These are phyloP conservation scores for Castanospermum australe DNA, from an alignment of 306 rosid species.

Conservation along the genomic window DNA sequence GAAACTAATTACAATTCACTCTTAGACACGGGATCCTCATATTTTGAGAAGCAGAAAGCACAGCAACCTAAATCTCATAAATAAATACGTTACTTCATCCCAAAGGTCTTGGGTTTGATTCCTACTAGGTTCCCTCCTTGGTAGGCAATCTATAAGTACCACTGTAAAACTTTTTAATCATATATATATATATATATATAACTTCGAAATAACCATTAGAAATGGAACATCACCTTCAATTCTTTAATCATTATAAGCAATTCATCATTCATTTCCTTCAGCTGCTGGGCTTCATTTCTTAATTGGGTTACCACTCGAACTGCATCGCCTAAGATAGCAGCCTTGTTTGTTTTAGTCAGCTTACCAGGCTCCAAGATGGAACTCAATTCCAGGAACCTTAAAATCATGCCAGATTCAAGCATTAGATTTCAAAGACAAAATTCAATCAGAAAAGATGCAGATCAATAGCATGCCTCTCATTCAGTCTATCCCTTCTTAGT, in stretches of 20 bases:
- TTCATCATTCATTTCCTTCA: conserved; percentile 59
- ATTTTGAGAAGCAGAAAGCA: conserved; percentile 1
- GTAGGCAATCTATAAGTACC: no score
- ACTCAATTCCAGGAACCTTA: conserved; percentile 87
- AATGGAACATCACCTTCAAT: conserved; percentile 57
- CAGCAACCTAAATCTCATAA: neutral
- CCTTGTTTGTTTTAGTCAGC: conserved; percentile 82
- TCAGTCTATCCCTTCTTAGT: conserved; percentile 83
- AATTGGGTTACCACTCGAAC: conserved; percentile 60
- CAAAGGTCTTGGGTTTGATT: no score
- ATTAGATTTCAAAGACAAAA: conserved; percentile 31
- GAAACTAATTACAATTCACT: conserved; percentile 4
- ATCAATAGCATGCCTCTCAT: conserved; percentile 72
- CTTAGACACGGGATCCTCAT: neutral
- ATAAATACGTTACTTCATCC: neutral
- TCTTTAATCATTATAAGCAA: conserved; percentile 69
- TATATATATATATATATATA: no score
- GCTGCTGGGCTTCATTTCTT: conserved; percentile 60
- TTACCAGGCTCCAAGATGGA: conserved; percentile 75
- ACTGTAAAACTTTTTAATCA: no score
- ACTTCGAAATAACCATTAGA: neutral
- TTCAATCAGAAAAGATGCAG: conserved; percentile 30
- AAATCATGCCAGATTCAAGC: conserved; percentile 41
- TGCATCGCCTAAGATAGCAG: conserved; percentile 71
- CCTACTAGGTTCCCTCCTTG: no score